Percentiles rank a stretch among this genome's conserved stretches.
phyloP scores from a whole-genome alignment of 2,329 filamentous ascomycete genomes.

The Akanthomyces lecanii region DNA sequence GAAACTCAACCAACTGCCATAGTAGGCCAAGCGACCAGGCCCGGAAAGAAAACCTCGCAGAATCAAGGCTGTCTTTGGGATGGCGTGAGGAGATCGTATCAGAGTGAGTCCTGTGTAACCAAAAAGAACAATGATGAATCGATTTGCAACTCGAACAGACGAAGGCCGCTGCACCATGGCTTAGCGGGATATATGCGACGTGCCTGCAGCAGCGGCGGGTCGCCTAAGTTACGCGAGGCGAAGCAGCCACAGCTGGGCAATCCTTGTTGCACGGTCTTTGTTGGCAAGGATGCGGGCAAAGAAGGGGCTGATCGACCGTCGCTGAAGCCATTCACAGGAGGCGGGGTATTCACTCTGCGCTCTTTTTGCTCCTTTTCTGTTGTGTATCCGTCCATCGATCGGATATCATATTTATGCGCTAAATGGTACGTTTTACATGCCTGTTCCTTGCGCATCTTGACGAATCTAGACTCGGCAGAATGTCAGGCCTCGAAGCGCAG shows the following conservation, averaged over 20 bases:
- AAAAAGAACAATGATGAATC: background rate
- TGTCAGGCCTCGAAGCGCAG: background rate
- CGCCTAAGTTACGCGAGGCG: background rate
- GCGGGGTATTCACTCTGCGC: background rate
- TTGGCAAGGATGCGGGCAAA: background rate
- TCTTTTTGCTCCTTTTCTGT: background rate
- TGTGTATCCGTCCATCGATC: background rate
- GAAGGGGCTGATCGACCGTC: background rate
- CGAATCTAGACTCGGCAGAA: background rate
- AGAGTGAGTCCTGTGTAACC: background rate
- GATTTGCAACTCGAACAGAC: background rate
- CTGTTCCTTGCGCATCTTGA: conserved; percentile 1
- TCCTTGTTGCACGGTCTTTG: background rate
- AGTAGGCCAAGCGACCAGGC: background rate
- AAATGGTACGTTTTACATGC: background rate
- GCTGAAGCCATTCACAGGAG: background rate
- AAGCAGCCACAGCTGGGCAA: conserved; percentile 10
- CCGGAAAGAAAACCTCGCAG: background rate
- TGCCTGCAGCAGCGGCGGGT: background rate
- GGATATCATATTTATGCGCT: background rate
- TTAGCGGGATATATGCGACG: background rate
- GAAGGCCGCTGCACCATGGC: background rate
- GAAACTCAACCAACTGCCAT: background rate
- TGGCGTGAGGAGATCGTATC: background rate
- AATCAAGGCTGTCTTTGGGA: background rate